Evolutionary conservation across 352 stramenopile genomes (phyloP), one percentile per base, ranked within the genome.

Genomic region (Thalassiosira exigua): DNA sequence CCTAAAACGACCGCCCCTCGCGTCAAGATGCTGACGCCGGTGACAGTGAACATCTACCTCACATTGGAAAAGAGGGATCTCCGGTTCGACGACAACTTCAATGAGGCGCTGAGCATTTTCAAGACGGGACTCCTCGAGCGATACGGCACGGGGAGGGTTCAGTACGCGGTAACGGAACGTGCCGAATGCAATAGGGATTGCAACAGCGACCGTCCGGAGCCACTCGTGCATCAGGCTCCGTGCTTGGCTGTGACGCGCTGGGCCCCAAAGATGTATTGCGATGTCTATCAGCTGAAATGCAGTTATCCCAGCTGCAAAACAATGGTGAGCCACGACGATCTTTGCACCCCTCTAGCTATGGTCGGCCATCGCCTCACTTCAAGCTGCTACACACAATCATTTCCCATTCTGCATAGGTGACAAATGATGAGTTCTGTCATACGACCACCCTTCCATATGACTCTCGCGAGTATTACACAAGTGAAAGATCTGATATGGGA

Each of bases 381-480:
- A n/a, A n/a, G n/a, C n/a, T n/a, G n/a, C n/a, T n/a, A n/a, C n/a
- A n/a, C n/a, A n/a, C n/a, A n/a, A n/a, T n/a, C n/a, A n/a, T n/a
- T n/a, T n/a, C n/a, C n/a, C n/a, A n/a, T n/a, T n/a, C n/a, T n/a
- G n/a, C n/a, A n/a, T n/a, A n/a, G n/a, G n/a, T n/a, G 22, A 79
- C 69, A 3, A 76, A 79, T 56, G 78, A 85, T 62, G 78, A 85
- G 50, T 60, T 48, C 44, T 85, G 78, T n/a, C n/a, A n/a, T 59
- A 4, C 11, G 11, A 44, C 7, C 7, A 14, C 36, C 7, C 33
- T 24, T 2, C n/a, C n/a, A n/a, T 46, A 22, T 19, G 0, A 58
- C 39, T 33, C 69, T 19, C 39, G 76, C 42, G 44, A 69, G 17
- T 84, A 81, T 29, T 76, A 69, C 32, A 64, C 57, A 27, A 19